Evolutionary conservation across 495 filamentous ascomycete species (phyloP).

Genomic region (Lentithecium fluviatile): DNA sequence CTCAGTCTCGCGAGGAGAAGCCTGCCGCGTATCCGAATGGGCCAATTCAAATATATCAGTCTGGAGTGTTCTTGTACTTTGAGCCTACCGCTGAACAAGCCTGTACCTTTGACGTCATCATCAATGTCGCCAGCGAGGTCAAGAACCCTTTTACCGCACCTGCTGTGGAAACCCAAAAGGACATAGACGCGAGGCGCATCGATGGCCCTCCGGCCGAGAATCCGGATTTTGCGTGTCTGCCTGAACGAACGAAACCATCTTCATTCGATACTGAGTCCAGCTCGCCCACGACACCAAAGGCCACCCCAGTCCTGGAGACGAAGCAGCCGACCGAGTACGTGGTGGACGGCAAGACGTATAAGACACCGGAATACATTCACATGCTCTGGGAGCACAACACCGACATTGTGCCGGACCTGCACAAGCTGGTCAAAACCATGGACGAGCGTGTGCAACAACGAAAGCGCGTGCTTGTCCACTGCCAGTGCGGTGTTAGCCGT

Average conservation of each 20-base stretch:
- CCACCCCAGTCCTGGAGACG: constrained; percentile 33
- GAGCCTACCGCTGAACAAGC: constrained; percentile 88
- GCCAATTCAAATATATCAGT: constrained; percentile 86
- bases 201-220: constrained; percentile 35
- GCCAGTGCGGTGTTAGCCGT: constrained; percentile 91
- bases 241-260: constrained; percentile 14
- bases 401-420: constrained; percentile 84
- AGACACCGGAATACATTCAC: constrained; percentile 86
- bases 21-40: constrained; percentile 90
- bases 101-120: constrained; percentile 80
- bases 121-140: constrained; percentile 96
- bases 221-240: constrained; percentile 30
- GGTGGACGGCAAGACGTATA: constrained; percentile 40
- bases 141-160: constrained; percentile 69
- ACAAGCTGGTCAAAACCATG: constrained; percentile 80
- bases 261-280: constrained; percentile 24
- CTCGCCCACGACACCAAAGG: constrained; percentile 45
- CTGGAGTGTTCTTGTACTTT: constrained; percentile 88
- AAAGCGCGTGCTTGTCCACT: constrained; percentile 90
- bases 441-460: constrained; percentile 72
- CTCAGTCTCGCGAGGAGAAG: constrained; percentile 76
- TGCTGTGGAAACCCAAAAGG: constrained; percentile 32
- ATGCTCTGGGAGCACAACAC: constrained; percentile 98
- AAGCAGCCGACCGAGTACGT: constrained; percentile 33
- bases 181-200: constrained; percentile 39